Base-by-base conservation (phyloP, 345 rosid species). In the Theobroma cacao region DNA sequence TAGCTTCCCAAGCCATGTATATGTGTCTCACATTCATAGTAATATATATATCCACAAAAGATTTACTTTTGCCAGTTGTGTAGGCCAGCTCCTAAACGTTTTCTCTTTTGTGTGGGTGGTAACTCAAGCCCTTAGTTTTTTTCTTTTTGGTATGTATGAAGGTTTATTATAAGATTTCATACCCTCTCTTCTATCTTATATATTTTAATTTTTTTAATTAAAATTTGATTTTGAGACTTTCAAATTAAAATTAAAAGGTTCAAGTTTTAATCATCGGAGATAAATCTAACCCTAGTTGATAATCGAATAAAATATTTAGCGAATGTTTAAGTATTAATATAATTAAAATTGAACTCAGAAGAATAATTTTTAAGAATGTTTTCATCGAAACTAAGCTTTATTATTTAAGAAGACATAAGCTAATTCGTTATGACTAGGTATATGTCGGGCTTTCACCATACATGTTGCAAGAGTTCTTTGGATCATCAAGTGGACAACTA, bases 31-130 rank as follows among this genome's bases (percentile, higher is more conserved):
- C 8, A 56, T 56, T 56, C 9, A 9, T 56, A 55, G 2, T 55
- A 55, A n/a, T 20, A 7, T 7, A 38, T 38, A 18, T 62, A 45
- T 36, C 64, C 56, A 7, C 61, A 9, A 5, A 33, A 50, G 33
- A 31, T 48, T 1, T 2, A 5, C 28, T 33, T 76, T 63, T 62
- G 77, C 78, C 77, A 77, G 75, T 78, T 74, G 81, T 72, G 83
- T 71, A 71, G 74, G 77, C 26, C 47, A 18, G 63, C 9, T 53
- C 53, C 31, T 34, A 20, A 50, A 33, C 17, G 7, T 33, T 72
- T 33, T n/a, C 8, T 2, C 15, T 34, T 72, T 34, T 7, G 12
- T 33, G 12, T 63, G 41, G 68, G 43, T 9, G 22, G 5, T 36
- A 5, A 5, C 38, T 7, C 62, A 20, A 58, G 24, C 26, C 11